Evolutionary conservation across 345 rosid genomes (phyloP), one percentile per base, ranked within the genome.

Genomic region (Bretschneidera sinensis): DNA sequence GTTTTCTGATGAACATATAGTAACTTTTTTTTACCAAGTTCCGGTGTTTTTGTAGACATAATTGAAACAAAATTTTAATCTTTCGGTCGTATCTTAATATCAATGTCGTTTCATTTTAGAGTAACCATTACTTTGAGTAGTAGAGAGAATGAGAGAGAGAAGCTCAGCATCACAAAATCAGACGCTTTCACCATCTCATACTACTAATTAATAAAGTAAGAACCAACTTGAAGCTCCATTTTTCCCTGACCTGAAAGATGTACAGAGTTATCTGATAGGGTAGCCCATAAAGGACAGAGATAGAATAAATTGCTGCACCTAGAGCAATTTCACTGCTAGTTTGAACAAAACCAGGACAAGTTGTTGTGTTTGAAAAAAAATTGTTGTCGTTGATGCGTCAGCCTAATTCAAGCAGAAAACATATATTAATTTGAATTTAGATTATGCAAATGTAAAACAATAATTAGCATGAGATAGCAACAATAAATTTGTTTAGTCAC

Each of bases 341-440:
- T 60, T 81, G 90, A 64, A 84, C 77, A 43, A 84, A 84, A 19
- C 86, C 86, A 5, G 86, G 83, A 54, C 86, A 84, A 17, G 76
- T 78, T 0, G 89, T 81, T 57, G 11, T 63, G 31, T 71, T 79
- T 3, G 79, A 70, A 0, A n/a, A n/a, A n/a, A n/a, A n/a, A n/a
- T n/a, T n/a, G n/a, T n/a, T n/a, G n/a, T n/a, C n/a, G n/a, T n/a
- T n/a, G n/a, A n/a, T n/a, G 66, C 78, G 64, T 84, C 86, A 14
- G 23, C 75, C 89, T 81, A 33, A 31, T 21, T 21, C 52, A 64
- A n/a, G 4, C 51, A 61, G 17, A 48, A 49, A 55, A 34, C 20
- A 21, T 1, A 47, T 5, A 47, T 16, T 47, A 47, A 47, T 47
- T 47, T 15, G 19, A 15, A 4, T 47, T 1, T 16, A 18, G 6